A percentile compares a stretch with the other conserved stretches of the same genome.
phyloP scores from a whole-genome alignment of 108 stramenopile genomes.

The Cylindrotheca closterium region DNA sequence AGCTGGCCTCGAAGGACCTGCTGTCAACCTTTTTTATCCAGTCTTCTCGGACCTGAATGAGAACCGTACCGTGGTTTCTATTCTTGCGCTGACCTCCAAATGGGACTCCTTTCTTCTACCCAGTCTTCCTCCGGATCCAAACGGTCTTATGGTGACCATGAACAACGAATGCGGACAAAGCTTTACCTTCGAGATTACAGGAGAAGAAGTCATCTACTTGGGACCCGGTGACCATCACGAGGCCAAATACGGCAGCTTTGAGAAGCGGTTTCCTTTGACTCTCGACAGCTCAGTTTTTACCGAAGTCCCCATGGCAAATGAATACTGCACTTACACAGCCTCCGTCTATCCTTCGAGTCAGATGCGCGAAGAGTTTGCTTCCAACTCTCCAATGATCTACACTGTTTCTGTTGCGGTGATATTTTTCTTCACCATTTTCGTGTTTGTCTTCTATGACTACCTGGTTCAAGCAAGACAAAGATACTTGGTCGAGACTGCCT shows the following conservation, averaged over 20 bases:
- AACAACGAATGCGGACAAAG: conserved; percentile 12
- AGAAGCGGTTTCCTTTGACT: not conserved
- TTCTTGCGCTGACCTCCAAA: conserved; percentile 40
- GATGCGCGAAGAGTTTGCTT: conserved; percentile 10
- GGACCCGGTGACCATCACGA: conserved; percentile 58
- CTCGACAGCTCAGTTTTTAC: not conserved
- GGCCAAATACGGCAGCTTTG: conserved; percentile 28
- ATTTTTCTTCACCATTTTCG: conserved; percentile 26
- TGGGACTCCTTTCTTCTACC: conserved; percentile 39
- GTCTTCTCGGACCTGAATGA: not conserved
- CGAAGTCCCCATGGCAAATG: not conserved
- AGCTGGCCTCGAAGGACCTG: not conserved
- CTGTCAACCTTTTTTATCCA: not conserved
- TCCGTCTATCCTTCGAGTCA: conserved; percentile 50
- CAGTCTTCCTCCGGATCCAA: not conserved
- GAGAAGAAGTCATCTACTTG: conserved; percentile 28
- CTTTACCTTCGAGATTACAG: conserved; percentile 42
- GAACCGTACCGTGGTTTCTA: conserved; percentile 34
- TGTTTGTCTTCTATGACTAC: conserved; percentile 30
- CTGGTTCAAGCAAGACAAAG: conserved; percentile 22
- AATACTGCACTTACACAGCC: conserved; percentile 8
- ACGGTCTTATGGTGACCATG: not conserved
- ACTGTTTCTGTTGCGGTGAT: conserved; percentile 38
- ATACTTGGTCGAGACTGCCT: conserved; percentile 15
- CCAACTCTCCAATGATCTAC: conserved; percentile 35